Conservation (phyloP, 2,329 filamentous ascomycete species). For the Plectosphaerella plurivora region DNA sequence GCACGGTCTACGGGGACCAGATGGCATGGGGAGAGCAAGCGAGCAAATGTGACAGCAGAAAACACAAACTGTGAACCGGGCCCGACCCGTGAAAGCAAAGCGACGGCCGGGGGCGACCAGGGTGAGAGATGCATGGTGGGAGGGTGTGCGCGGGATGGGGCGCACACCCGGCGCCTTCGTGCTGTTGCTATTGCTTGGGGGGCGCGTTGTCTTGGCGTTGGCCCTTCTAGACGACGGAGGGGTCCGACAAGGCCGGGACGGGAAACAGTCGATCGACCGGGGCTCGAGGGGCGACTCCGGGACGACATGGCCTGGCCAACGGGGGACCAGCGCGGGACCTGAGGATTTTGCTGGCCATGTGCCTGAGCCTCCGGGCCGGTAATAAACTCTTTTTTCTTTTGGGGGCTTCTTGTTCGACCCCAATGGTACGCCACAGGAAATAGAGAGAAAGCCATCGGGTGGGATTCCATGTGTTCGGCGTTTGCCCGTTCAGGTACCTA, state of each 20-base stretch:
- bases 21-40: background rate
- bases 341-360: background rate
- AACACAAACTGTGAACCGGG: background rate
- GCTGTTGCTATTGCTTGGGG: too few species aligned
- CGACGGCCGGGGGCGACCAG: background rate
- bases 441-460: too few species aligned
- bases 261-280: slow-evolving; percentile 1
- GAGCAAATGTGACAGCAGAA: background rate
- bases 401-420: too few species aligned
- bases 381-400: too few species aligned
- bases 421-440: too few species aligned
- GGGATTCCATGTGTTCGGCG: too few species aligned
- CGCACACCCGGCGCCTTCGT: too few species aligned
- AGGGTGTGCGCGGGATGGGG: too few species aligned
- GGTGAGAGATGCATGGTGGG: too few species aligned
- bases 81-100: background rate
- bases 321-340: background rate
- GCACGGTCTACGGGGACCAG: background rate
- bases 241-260: background rate
- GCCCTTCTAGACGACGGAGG: background rate
- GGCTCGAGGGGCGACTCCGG: background rate
- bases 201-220: too few species aligned
- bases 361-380: background rate
- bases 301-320: background rate
- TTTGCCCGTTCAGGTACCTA: too few species aligned